Conservation (phyloP, 306 rosid species). For the Cyclanthera cordifolia region DNA sequence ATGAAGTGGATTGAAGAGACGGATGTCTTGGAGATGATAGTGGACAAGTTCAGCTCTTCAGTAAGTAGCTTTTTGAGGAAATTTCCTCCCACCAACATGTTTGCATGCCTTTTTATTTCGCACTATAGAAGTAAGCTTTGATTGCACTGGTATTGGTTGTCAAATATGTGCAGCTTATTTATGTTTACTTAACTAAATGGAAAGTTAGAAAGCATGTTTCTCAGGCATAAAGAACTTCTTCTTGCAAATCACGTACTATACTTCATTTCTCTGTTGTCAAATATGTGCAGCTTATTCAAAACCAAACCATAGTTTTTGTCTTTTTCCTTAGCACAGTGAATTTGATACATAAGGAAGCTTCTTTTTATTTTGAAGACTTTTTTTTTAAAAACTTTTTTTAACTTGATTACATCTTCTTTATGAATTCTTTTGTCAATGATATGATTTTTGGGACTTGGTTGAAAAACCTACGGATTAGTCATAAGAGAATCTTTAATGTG, state of each 20-base stretch:
- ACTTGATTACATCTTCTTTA: background rate
- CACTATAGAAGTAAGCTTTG: no score
- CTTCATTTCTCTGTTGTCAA: background rate
- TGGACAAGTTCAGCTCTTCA: conserved; percentile 84
- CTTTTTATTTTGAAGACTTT: background rate
- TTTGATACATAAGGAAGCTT: background rate
- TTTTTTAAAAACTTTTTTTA: no score
- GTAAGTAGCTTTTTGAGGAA: conserved; percentile 39
- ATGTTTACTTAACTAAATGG: no score
- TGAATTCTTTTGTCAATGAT: background rate
- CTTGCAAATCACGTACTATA: background rate
- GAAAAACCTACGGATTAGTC: background rate
- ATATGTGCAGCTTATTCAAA: background rate
- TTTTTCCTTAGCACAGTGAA: background rate
- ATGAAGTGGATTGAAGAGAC: conserved; percentile 92
- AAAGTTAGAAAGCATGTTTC: background rate
- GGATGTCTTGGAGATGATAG: conserved; percentile 91
- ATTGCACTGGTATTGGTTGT: no score
- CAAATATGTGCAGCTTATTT: no score
- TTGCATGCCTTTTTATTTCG: background rate
- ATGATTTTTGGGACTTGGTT: background rate
- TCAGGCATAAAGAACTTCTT: background rate
- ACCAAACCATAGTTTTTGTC: background rate
- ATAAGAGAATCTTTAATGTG: conserved; percentile 1
- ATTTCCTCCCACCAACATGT: conserved; percentile 6